These are phyloP conservation scores for Aspergillus brunneoviolaceus DNA, from an alignment of 2,329 filamentous ascomycete species.

Conservation along the genomic window DNA sequence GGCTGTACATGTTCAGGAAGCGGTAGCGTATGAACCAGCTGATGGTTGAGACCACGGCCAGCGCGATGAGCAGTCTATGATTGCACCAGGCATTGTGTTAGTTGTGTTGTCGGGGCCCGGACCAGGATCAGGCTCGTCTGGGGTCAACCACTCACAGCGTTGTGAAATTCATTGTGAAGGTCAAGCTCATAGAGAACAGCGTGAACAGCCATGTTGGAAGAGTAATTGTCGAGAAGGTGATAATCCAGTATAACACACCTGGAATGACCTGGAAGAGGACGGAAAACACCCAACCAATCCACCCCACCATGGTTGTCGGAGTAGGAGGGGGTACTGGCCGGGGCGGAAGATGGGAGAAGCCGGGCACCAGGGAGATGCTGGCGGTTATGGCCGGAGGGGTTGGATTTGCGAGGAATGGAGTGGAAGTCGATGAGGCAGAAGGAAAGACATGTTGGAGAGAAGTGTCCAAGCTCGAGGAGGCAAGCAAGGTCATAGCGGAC, in stretches of 20 bases:
- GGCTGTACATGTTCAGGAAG: conserved; percentile 94
- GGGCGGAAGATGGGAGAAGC: conserved; percentile 23
- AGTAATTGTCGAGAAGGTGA: conserved; percentile 84
- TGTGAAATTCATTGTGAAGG: conserved; percentile 97
- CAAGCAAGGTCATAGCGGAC: conserved; percentile 5
- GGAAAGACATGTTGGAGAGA: conserved; percentile 13
- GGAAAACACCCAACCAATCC: conserved; percentile 51
- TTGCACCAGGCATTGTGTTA: conserved; percentile 4
- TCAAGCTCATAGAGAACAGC: conserved; percentile 87
- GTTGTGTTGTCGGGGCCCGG: conserved; percentile 6
- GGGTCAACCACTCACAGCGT: conserved; percentile 66
- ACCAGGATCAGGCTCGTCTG: neutral
- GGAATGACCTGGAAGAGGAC: conserved; percentile 56
- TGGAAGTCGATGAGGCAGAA: conserved; percentile 21
- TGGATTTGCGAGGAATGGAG: conserved; percentile 10
- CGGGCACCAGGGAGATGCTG: conserved; percentile 17
- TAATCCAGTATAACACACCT: conserved; percentile 69
- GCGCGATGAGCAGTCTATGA: conserved; percentile 69
- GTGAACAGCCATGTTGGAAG: conserved; percentile 86
- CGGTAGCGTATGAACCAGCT: conserved; percentile 95
- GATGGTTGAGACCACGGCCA: conserved; percentile 74
- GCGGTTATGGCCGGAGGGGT: conserved; percentile 23
- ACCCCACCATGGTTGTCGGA: conserved; percentile 42
- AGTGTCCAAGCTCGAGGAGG: conserved; percentile 11
- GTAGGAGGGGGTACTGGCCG: conserved; percentile 31